Conservation (phyloP, 2,329 filamentous ascomycete species). For the Sporothrix phasma region DNA sequence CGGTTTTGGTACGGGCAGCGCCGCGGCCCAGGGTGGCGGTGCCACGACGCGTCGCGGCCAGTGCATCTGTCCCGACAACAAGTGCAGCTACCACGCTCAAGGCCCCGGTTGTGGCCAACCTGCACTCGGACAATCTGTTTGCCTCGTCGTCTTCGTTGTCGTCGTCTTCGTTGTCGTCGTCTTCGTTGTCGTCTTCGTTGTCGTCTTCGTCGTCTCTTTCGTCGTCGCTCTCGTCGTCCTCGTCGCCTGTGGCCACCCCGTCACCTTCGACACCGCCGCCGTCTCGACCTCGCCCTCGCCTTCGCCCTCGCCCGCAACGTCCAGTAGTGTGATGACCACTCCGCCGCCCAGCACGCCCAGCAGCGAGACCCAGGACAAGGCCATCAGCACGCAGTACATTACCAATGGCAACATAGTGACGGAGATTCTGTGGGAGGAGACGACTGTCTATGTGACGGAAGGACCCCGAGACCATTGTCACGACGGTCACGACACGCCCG, state of each 20-base stretch:
- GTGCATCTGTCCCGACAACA: neutral
- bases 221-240: neutral
- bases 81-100: neutral
- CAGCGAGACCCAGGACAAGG: constrained; percentile 20
- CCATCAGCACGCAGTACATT: constrained; percentile 43
- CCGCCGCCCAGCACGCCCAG: constrained; percentile 9
- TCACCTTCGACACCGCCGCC: constrained; percentile 13
- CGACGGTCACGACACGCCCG: constrained; percentile 22
- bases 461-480: constrained; percentile 32
- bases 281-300: neutral
- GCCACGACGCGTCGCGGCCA: constrained; percentile 9
- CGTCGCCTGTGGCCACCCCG: neutral
- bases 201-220: too few species aligned
- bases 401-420: constrained; percentile 42
- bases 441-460: constrained; percentile 41
- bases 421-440: constrained; percentile 49
- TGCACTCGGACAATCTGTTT: neutral
- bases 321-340: constrained; percentile 24
- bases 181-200: too few species aligned
- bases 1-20: neutral
- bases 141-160: neutral
- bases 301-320: neutral
- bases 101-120: neutral
- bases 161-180: neutral
- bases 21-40: constrained; percentile 1